These are phyloP conservation scores for Nakazawaea laoshanensis DNA, from an alignment of 805 yeast species.

Conservation along the genomic window DNA sequence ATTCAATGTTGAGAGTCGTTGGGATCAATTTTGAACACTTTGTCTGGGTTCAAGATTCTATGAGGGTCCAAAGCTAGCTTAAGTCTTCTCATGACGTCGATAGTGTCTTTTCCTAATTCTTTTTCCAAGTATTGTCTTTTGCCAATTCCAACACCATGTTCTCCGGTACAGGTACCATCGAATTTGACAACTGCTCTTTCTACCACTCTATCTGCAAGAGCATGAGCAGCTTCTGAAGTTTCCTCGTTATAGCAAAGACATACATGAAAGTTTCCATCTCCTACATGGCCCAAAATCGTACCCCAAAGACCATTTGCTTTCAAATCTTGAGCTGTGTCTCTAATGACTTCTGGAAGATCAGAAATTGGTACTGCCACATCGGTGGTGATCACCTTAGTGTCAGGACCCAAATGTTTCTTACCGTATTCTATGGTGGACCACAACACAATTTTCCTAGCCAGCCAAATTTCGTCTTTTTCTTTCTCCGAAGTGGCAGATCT, in stretches of 20 bases:
- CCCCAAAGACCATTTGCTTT: constrained; percentile 33
- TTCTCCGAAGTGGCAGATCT: constrained; percentile 46
- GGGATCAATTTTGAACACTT: constrained; percentile 56
- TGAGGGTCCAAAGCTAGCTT: constrained; percentile 61
- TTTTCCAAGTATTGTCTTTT: constrained; percentile 43
- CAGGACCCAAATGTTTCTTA: constrained; percentile 30
- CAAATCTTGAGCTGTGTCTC: constrained; percentile 46
- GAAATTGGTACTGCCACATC: constrained; percentile 70
- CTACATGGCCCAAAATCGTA: constrained; percentile 59
- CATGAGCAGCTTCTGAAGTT: constrained; percentile 26
- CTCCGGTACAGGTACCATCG: constrained; percentile 74
- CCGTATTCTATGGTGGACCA: constrained; percentile 57
- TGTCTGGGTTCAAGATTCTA: constrained; percentile 60
- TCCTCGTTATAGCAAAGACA: constrained; percentile 39
- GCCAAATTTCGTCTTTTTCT: constrained; percentile 55
- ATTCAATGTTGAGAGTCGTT: constrained; percentile 8
- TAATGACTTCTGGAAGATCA: constrained; percentile 41
- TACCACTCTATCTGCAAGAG: constrained; percentile 21
- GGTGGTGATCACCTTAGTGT: constrained; percentile 53
- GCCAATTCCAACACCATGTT: constrained; percentile 70
- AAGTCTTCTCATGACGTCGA: constrained; percentile 55
- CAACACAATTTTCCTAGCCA: constrained; percentile 55
- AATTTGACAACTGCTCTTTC: constrained; percentile 25
- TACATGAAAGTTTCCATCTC: constrained; percentile 68
- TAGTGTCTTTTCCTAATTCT: constrained; percentile 55